Conservation (phyloP, 495 filamentous ascomycete species). For the Penicillium chermesinum region DNA sequence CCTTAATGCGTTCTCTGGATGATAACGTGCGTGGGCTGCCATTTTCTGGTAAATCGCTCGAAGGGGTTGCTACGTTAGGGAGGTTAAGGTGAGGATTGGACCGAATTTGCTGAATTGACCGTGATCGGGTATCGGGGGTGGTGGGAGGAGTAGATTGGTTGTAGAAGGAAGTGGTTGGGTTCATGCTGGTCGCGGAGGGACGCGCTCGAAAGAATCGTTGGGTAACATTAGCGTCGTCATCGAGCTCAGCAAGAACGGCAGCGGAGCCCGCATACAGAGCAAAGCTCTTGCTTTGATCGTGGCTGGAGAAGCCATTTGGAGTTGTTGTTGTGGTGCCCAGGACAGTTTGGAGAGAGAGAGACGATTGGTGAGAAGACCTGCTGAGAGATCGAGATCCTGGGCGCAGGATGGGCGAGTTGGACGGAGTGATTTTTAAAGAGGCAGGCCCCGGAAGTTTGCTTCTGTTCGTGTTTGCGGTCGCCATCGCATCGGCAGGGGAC, state of each 20-base stretch:
- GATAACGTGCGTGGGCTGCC: conserved; percentile 69
- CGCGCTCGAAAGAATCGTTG: conserved; percentile 90
- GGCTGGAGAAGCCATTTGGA: conserved; percentile 79
- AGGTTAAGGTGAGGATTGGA: conserved; percentile 24
- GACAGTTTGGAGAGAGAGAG: conserved; percentile 71
- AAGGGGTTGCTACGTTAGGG: conserved; percentile 34
- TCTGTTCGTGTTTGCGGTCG: conserved; percentile 33
- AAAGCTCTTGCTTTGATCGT: conserved; percentile 65
- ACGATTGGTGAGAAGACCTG: conserved; percentile 47
- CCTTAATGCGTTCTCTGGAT: conserved; percentile 84
- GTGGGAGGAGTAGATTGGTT: conserved; percentile 57
- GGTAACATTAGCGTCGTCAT: conserved; percentile 61
- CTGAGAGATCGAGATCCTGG: conserved; percentile 58
- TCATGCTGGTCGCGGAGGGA: conserved; percentile 68
- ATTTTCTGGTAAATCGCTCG: conserved; percentile 52
- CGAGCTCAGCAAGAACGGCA: conserved; percentile 81
- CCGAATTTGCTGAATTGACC: conserved; percentile 30
- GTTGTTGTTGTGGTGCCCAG: conserved; percentile 84
- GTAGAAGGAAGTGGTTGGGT: conserved; percentile 48
- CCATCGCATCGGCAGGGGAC: conserved; percentile 30
- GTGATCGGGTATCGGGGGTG: conserved; percentile 39
- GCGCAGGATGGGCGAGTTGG: conserved; percentile 67
- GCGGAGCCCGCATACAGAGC: conserved; percentile 89
- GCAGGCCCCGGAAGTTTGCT: conserved; percentile 32
- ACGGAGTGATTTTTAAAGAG: conserved; percentile 69